Base-by-base conservation (phyloP, 1,284 basidiomycete species). In the Tremellales sp. region DNA sequence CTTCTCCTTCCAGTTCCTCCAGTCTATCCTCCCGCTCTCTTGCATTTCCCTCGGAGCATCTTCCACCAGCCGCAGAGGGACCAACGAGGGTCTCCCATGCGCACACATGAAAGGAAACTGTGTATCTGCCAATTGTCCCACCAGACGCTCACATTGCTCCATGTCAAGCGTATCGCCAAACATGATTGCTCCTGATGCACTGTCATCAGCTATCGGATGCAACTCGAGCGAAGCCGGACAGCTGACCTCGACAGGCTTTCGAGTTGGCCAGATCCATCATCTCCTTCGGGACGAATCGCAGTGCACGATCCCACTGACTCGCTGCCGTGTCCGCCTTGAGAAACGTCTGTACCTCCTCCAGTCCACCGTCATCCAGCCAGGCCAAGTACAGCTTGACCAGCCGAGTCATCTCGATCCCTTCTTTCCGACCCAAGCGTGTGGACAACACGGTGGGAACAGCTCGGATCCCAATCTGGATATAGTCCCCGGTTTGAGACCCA, bases 51-150 rank as follows among this genome's bases (percentile, higher is more conserved):
- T 12, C 18, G 24, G 3, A 34, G 31, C 34, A 41, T 19, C 21
- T 26, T 33, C n/a, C 25, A 73, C 27, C 10, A 63, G 57, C 6
- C 66, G 54, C 2, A 76, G 43, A 0, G 75, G 75, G 3, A 68
- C 68, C 44, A 75, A 47, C 6, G 67, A 69, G 3, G 75, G 75
- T 35, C 72, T 53, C 0, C 92, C 93, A 71, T 97, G 93, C 14
- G 93, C 93, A 72, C 93, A 97, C 63, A 87, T 86, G 70, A 94
- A 95, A 1, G 93, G 92, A 58, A 88, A 85, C 3, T 79, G 76
- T 1, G 88, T 87, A 48, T 78, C 65, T 3, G 82, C 77, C 19
- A 97, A 76, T 55, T 82, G 78, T 5, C 63, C 57, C 29, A 97
- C 74, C 32, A 97, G 78, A 25, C 77, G 76, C 56, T 78, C 66